phyloP scores from a whole-genome alignment of 352 stramenopile species.

The Globisporangium nagaii region DNA sequence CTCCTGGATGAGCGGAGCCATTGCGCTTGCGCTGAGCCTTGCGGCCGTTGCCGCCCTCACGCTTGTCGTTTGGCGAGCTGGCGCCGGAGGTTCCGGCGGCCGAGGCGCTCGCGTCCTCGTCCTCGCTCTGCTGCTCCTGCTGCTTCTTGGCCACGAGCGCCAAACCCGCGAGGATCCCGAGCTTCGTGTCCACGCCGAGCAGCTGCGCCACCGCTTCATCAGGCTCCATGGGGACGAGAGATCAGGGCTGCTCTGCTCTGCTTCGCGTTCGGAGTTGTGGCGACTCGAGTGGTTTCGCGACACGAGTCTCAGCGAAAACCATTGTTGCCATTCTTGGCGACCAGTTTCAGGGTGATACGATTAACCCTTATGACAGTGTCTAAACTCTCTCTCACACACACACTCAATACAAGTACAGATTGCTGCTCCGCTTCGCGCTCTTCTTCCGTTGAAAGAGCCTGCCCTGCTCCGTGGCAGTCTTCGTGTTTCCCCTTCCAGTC shows the following conservation, averaged over 20 bases:
- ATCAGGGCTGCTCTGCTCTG: too few species aligned
- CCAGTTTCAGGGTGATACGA: too few species aligned
- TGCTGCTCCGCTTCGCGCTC: too few species aligned
- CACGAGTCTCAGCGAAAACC: too few species aligned
- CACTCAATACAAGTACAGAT: too few species aligned
- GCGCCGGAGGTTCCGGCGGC: background rate
- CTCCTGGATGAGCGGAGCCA: background rate
- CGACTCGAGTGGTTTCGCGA: too few species aligned
- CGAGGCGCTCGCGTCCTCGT: slow-evolving; percentile 20
- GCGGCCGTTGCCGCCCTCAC: background rate
- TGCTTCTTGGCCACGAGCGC: slow-evolving; percentile 31
- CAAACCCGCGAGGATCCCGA: slow-evolving; percentile 52
- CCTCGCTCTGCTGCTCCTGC: slow-evolving; percentile 20
- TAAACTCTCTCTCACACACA: background rate
- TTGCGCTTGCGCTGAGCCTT: slow-evolving; percentile 7
- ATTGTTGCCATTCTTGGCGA: too few species aligned
- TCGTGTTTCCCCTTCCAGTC: too few species aligned
- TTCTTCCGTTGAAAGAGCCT: background rate
- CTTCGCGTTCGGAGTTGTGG: too few species aligned
- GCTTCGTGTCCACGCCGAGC: slow-evolving; percentile 33
- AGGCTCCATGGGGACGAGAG: background rate
- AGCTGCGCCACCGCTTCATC: slow-evolving; percentile 25
- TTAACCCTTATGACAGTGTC: too few species aligned
- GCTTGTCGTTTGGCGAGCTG: slow-evolving; percentile 5
- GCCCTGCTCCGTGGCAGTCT: too few species aligned